Base-by-base conservation (phyloP, 2,329 filamentous ascomycete species). In the Fusarium sp. region DNA sequence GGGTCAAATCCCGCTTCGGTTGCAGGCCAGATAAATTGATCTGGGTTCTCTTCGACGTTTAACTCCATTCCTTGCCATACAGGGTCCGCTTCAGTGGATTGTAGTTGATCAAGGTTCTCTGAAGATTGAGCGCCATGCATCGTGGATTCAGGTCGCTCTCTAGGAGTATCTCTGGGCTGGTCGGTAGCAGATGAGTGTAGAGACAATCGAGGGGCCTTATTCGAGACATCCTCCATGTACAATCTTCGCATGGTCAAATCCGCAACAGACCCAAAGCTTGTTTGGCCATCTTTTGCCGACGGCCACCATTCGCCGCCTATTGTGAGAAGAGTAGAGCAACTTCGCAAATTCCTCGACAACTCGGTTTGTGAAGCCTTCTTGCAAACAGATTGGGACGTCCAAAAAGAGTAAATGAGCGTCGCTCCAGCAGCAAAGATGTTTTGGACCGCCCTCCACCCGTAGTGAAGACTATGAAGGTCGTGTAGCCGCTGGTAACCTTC, bases 291-390 rank as follows among this genome's bases (percentile, higher is more conserved):
- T 14, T 75, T 77, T 19, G 76, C 77, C 1, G 77, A 79, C 8
- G 78, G 78, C 80, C 80, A 81, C 79, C 79, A 81, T 53, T 81
- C 79, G 6, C 80, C 77, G 5, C 79, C 79, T 17, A 80, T 73
- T n/a, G 76, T 79, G 5, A 81, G 73, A 5, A 80, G 72, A 40
- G 75, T 80, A 0, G 79, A 80, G 42, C 78, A 80, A 0, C 69
- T 75, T 8, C 79, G 73, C 15, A 76, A 36, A n/a, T 62, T 70
- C 33, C 52, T 65, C 3, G 70, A 61, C 19, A 75, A 42, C 14
- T 65, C 56, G 6, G 57, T 21, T 1, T 55, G 54, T 1, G 67
- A 68, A 2, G 73, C 72, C 1, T 60, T 65, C 14, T 73, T 71
- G 2, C 80, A 69, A 2, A 76, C 71, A 3, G 52, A 51, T 0